Evolutionary conservation across 2,329 filamentous ascomycete species (phyloP).

Genomic region (Calonectria henricotiae): DNA sequence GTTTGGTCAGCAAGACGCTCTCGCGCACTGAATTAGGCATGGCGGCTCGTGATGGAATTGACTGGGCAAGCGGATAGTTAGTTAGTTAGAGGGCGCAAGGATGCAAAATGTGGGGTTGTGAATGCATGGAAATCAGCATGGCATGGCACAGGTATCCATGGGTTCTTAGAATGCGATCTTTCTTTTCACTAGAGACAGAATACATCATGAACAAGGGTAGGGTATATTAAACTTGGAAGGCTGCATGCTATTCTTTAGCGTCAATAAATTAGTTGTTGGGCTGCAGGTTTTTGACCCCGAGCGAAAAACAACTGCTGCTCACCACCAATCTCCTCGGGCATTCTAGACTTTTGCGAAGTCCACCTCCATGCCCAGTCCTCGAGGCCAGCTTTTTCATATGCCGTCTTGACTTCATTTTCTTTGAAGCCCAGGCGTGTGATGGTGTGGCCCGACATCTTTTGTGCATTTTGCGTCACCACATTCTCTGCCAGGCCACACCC

Average conservation of each 20-base stretch:
- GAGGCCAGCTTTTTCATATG: constrained; percentile 49
- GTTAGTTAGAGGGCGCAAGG: too few relatives aligned
- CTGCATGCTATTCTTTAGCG: too few relatives aligned
- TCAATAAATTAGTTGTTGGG: too few relatives aligned
- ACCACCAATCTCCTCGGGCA: constrained; percentile 49
- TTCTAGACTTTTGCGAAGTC: constrained; percentile 41
- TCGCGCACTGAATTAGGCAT: constrained; percentile 14
- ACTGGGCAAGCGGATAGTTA: neutral
- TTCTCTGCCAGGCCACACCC: constrained; percentile 24
- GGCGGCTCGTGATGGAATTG: neutral
- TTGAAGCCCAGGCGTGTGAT: constrained; percentile 49
- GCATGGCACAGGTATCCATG: too few relatives aligned
- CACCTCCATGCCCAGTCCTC: constrained; percentile 50
- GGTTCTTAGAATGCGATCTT: too few relatives aligned
- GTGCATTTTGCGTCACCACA: neutral
- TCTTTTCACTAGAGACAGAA: neutral
- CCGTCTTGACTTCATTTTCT: constrained; percentile 44
- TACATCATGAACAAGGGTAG: neutral
- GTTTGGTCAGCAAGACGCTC: constrained; percentile 4
- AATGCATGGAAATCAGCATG: too few relatives aligned
- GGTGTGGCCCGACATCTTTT: constrained; percentile 38
- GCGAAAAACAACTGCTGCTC: constrained; percentile 53
- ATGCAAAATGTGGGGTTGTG: too few relatives aligned
- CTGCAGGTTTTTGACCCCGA: constrained; percentile 38
- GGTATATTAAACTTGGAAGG: neutral